Evolutionary conservation across 2,329 filamentous ascomycete genomes (phyloP).

Genomic region (Aaosphaeria arxii): DNA sequence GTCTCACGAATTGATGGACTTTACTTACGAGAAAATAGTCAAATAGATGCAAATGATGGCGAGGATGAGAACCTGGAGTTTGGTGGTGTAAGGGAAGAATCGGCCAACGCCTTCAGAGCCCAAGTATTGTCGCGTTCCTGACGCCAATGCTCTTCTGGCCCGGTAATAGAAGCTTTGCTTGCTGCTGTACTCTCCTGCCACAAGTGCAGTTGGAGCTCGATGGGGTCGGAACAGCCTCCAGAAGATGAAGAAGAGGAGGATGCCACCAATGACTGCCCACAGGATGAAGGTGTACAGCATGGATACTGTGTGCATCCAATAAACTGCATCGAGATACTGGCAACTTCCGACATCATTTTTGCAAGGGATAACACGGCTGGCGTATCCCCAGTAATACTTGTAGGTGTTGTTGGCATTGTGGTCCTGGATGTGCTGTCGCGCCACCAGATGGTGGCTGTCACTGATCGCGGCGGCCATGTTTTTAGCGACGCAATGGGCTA

Average conservation of each 20-base stretch:
- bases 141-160: constrained; percentile 35
- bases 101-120: constrained; percentile 57
- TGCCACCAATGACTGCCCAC: constrained; percentile 52
- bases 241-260: constrained; percentile 46
- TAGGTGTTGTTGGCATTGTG: constrained; percentile 35
- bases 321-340: constrained; percentile 56
- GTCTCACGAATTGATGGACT: neutral
- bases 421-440: constrained; percentile 44
- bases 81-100: constrained; percentile 66
- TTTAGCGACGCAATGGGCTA: no score
- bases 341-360: constrained; percentile 58
- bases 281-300: constrained; percentile 58
- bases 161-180: constrained; percentile 14
- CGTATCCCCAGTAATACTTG: constrained; percentile 57
- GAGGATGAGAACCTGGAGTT: constrained; percentile 65
- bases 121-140: constrained; percentile 51
- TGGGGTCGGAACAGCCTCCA: constrained; percentile 29
- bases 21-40: constrained; percentile 51
- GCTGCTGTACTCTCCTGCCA: constrained; percentile 11
- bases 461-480: neutral
- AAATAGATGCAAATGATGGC: constrained; percentile 60
- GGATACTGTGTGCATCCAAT: constrained; percentile 51
- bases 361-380: constrained; percentile 54
- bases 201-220: constrained; percentile 23
- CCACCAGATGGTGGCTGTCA: constrained; percentile 1